Conservation (phyloP, 345 rosid genomes). For the Acer saccharum region DNA sequence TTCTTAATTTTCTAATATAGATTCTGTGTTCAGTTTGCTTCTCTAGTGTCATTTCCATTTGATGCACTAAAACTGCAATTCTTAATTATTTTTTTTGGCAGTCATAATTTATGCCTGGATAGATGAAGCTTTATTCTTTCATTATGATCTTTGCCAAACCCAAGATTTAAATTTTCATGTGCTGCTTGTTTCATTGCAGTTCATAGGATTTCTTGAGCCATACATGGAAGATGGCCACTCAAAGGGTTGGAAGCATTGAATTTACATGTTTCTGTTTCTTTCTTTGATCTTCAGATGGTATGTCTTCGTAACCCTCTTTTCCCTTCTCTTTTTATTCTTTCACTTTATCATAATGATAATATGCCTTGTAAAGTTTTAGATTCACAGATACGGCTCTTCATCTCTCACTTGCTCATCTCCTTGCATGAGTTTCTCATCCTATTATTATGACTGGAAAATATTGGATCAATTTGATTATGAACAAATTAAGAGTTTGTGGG, state of each 20-base stretch:
- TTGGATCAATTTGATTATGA: not conserved
- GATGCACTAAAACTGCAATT: not conserved
- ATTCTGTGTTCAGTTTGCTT: not conserved
- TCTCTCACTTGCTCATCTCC: not conserved
- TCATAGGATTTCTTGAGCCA: constrained; percentile 88
- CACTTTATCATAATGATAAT: not conserved
- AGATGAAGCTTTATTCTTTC: not conserved
- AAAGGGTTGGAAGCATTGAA: constrained; percentile 68
- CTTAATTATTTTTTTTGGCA: not conserved
- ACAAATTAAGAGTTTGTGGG: too few species aligned
- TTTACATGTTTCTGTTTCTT: not conserved
- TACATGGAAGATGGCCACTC: constrained; percentile 69
- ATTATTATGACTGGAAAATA: not conserved
- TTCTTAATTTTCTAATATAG: not conserved
- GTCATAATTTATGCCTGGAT: not conserved
- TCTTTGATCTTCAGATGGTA: not conserved
- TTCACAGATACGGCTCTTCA: not conserved
- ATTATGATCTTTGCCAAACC: not conserved
- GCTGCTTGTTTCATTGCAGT: constrained; percentile 46
- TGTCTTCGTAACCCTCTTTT: not conserved
- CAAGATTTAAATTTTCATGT: constrained; percentile 17
- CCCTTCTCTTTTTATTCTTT: not conserved
- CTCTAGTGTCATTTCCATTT: not conserved
- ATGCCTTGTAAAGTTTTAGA: not conserved
- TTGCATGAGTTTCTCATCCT: not conserved